Evolutionary conservation across 352 stramenopile genomes (phyloP).

Genomic region (Phytophthora meadii): DNA sequence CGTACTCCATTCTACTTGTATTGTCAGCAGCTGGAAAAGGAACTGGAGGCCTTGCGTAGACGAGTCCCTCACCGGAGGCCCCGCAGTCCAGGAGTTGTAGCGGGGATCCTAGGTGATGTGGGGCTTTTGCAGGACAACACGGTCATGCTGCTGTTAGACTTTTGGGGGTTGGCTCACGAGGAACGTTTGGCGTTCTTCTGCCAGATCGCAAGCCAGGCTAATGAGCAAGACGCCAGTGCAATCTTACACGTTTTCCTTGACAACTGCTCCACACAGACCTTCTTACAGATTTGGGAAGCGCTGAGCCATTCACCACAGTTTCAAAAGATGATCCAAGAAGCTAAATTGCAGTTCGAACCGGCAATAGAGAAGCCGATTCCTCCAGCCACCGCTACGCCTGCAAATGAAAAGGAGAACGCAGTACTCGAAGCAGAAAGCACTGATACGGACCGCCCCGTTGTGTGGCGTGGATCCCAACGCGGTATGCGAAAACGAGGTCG

Average conservation of each 20-base stretch:
- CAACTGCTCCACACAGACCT: constrained; percentile 50
- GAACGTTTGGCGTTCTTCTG: constrained; percentile 75
- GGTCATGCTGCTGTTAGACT: constrained; percentile 66
- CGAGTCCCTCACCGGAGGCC: constrained; percentile 37
- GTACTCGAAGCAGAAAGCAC: constrained; percentile 1
- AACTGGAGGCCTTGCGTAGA: constrained; percentile 53
- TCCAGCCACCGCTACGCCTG: background rate
- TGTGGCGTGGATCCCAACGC: constrained; percentile 20
- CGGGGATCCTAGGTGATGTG: constrained; percentile 41
- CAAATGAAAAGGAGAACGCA: constrained; percentile 14
- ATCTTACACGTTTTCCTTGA: constrained; percentile 60
- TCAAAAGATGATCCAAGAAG: constrained; percentile 37
- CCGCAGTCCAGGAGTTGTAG: constrained; percentile 22
- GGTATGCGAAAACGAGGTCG: constrained; percentile 14
- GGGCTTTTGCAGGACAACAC: constrained; percentile 68
- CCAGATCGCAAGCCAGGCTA: constrained; percentile 70
- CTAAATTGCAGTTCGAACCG: constrained; percentile 26
- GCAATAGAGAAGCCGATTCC: constrained; percentile 1
- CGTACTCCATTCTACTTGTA: constrained; percentile 62
- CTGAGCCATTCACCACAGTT: constrained; percentile 60
- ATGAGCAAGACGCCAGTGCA: constrained; percentile 51
- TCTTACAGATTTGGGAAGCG: constrained; percentile 58
- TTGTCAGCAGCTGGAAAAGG: constrained; percentile 70
- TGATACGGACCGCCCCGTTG: constrained; percentile 5
- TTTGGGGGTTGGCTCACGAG: constrained; percentile 64